These are phyloP conservation scores for Candida caryicola DNA, from an alignment of 805 yeast genomes.

Conservation along the genomic window DNA sequence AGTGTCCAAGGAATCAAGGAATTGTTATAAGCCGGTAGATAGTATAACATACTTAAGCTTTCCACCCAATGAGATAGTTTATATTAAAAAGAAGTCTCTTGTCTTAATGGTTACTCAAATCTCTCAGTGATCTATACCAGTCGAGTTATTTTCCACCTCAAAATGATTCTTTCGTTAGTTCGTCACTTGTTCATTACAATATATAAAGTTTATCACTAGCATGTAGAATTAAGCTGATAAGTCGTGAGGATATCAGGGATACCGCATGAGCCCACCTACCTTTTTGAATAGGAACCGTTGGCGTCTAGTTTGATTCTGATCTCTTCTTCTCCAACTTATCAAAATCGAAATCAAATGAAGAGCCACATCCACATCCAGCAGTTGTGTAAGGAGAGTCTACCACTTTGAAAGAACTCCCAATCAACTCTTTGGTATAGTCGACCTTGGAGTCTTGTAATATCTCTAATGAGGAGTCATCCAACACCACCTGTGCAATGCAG, in stretches of 20 bases:
- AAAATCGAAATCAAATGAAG: constrained; percentile 47
- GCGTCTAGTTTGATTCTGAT: constrained; percentile 1
- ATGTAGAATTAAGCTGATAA: too few relatives aligned
- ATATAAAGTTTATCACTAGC: background rate
- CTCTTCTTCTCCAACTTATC: constrained; percentile 35
- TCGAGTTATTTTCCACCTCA: too few relatives aligned
- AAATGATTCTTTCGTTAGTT: too few relatives aligned
- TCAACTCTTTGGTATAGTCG: constrained; percentile 87
- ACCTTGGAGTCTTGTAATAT: constrained; percentile 81
- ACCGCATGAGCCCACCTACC: too few relatives aligned
- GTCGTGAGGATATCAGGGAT: too few relatives aligned
- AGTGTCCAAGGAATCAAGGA: constrained; percentile 43
- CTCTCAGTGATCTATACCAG: too few relatives aligned
- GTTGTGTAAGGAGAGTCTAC: constrained; percentile 87
- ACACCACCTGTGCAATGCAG: constrained; percentile 55
- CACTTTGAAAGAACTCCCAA: constrained; percentile 90
- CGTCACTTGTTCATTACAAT: background rate
- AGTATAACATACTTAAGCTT: too few relatives aligned
- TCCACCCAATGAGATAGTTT: too few relatives aligned
- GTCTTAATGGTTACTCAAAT: background rate
- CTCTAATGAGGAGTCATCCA: constrained; percentile 77
- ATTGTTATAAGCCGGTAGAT: constrained; percentile 10
- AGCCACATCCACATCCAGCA: constrained; percentile 46
- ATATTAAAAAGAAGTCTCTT: background rate
- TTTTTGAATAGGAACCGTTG: too few relatives aligned